Evolutionary conservation across 169 alveolate genomes (phyloP), one percentile per base, ranked within the genome.

Genomic region (Plasmodium vivax): DNA sequence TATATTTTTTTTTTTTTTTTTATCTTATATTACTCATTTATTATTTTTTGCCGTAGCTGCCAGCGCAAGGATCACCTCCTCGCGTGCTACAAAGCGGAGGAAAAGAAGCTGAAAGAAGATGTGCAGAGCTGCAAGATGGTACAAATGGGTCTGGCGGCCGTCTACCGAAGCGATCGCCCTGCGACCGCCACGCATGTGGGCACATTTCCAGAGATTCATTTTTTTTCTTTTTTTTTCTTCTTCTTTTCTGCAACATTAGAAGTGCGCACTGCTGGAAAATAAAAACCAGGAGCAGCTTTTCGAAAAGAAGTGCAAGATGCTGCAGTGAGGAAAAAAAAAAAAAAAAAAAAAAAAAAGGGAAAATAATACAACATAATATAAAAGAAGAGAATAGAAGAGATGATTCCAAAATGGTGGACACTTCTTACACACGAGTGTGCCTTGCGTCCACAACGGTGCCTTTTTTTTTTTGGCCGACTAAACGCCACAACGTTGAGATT

Each of bases 231-330:
- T 41, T 72, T 85, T n/a, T 36, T n/a, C 23, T 77, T 19, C 56
- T 74, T 56, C n/a, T 38, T 58, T 88, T 72, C 12, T 7, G 79
- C 9, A 16, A 75, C 58, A 58, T 58, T n/a, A 88, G 94, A 88
- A 88, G 82, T 88, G 88, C 51, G 90, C 88, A 34, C 16, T 88
- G 34, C 47, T 80, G 56, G 94, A 88, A 88, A 88, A 88, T 80
- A 58, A 41, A 56, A 77, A 77, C n/a, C 71, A 58, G 36, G 45
- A 58, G 32, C 41, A 54, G 47, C 32, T 80, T 38, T 80, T 88
- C 30, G 94, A 88, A 79, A 80, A 88, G 32, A 88, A 88, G 71
- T 80, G 47, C 74, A 88, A 88, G 79, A 45, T 58, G 32, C 32
- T 88, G 82, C 77, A 88, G 94, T 88, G 71, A 56, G 77, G 2